Conservation (phyloP, 2,329 filamentous ascomycete genomes). For the Lecanicillium sp. region DNA sequence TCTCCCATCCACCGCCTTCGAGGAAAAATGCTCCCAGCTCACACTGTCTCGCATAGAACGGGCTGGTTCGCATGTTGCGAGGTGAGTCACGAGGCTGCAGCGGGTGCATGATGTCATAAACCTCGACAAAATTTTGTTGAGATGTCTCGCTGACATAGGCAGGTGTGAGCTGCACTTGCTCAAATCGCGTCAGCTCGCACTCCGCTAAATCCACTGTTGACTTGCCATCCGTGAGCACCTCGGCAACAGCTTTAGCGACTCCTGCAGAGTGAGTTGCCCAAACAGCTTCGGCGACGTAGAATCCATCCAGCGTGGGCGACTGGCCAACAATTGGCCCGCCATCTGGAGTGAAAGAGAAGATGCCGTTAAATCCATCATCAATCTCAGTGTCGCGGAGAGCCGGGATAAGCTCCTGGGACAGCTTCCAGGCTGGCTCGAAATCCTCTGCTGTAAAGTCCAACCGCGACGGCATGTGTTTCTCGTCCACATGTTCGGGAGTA, state of each 20-base stretch:
- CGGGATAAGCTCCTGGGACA: constrained; percentile 47
- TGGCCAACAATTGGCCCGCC: constrained; percentile 53
- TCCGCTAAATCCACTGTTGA: constrained; percentile 50
- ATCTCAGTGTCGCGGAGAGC: constrained; percentile 41
- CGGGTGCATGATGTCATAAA: constrained; percentile 58
- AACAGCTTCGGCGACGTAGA: constrained; percentile 57
- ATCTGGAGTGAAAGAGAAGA: constrained; percentile 60
- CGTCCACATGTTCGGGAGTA: constrained; percentile 45
- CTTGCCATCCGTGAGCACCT: constrained; percentile 47
- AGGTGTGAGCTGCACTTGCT: constrained; percentile 49
- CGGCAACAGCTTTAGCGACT: constrained; percentile 51
- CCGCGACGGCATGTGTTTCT: constrained; percentile 57
- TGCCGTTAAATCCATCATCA: constrained; percentile 55
- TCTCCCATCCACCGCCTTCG: constrained; percentile 53
- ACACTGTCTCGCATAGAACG: constrained; percentile 46
- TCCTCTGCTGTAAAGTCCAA: constrained; percentile 52
- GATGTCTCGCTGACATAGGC: constrained; percentile 52
- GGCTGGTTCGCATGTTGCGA: constrained; percentile 49
- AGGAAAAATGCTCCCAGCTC: constrained; percentile 53
- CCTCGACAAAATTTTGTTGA: constrained; percentile 53
- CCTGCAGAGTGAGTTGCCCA: constrained; percentile 62
- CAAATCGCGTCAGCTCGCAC: constrained; percentile 53
- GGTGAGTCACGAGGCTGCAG: constrained; percentile 49
- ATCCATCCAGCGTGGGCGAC: constrained; percentile 50
- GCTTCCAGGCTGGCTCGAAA: constrained; percentile 52